Conservation (phyloP, 2,329 filamentous ascomycete genomes). For the Leptographium procerum region DNA sequence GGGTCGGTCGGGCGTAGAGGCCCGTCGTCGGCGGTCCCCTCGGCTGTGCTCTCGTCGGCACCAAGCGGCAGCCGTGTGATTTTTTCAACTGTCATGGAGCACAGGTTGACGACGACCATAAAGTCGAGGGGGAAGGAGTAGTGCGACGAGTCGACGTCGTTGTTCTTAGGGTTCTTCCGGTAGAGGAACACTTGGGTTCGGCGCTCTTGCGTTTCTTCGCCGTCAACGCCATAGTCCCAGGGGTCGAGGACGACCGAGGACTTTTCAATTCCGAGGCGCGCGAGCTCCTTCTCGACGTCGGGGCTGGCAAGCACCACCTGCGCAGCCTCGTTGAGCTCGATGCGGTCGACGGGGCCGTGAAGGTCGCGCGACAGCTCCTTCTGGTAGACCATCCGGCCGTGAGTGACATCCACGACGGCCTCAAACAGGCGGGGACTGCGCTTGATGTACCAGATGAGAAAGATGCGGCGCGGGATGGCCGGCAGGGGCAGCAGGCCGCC, state of each 20-base stretch:
- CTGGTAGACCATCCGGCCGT: conserved; percentile 40
- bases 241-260: conserved; percentile 48
- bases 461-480: neutral
- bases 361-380: conserved; percentile 44
- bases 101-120: conserved; percentile 43
- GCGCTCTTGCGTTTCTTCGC: conserved; percentile 13
- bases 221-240: conserved; percentile 51
- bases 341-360: conserved; percentile 48
- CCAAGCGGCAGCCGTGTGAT: conserved; percentile 27
- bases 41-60: conserved; percentile 36
- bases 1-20: conserved; percentile 12
- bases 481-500: neutral
- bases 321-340: conserved; percentile 48
- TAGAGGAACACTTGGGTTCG: conserved; percentile 54
- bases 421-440: conserved; percentile 46
- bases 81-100: conserved; percentile 28
- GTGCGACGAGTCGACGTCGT: conserved; percentile 49
- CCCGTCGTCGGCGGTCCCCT: neutral
- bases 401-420: conserved; percentile 38
- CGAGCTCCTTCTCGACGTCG: conserved; percentile 45
- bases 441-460: neutral
- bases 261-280: conserved; percentile 48
- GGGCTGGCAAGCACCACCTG: conserved; percentile 41
- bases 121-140: conserved; percentile 42
- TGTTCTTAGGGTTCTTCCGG: conserved; percentile 48